Conservation (phyloP, 768 basidiomycete genomes). For the Basidioascus undulatus region DNA sequence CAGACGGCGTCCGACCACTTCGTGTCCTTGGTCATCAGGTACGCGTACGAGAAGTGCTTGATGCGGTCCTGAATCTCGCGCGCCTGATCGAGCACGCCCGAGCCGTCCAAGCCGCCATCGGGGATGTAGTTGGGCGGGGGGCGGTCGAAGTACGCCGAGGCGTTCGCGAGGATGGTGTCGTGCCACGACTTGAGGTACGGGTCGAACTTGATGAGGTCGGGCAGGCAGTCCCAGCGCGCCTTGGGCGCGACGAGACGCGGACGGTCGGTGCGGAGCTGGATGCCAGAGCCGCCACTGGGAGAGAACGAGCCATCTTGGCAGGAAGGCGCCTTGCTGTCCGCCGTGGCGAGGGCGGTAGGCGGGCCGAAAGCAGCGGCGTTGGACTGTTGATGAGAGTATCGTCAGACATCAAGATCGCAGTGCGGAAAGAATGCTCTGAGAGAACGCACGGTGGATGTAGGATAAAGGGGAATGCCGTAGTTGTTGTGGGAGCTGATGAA, state of each 20-base stretch:
- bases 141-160: constrained; percentile 38
- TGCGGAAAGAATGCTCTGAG: too few species aligned
- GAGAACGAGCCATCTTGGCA: too few species aligned
- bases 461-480: too few species aligned
- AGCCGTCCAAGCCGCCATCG: constrained; percentile 40
- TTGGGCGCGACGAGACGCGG: constrained; percentile 75
- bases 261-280: constrained; percentile 53
- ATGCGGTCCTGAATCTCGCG: constrained; percentile 71
- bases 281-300: too few species aligned
- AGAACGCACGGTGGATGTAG: too few species aligned
- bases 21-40: constrained; percentile 73
- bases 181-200: constrained; percentile 80
- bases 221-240: constrained; percentile 75
- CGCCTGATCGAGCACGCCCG: constrained; percentile 76
- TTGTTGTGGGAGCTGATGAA: too few species aligned
- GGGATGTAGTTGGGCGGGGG: constrained; percentile 34
- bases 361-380: too few species aligned
- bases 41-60: constrained; percentile 80
- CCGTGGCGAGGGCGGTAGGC: too few species aligned
- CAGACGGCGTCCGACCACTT: constrained; percentile 71
- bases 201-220: constrained; percentile 48
- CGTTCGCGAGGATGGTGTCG: constrained; percentile 68
- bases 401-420: too few species aligned
- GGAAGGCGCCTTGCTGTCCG: too few species aligned
- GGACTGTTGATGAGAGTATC: too few species aligned